Evolutionary conservation across 257 asterid species (phyloP), one percentile per base, ranked within the genome.

Genomic region (Parsonsia alboflavescens): DNA sequence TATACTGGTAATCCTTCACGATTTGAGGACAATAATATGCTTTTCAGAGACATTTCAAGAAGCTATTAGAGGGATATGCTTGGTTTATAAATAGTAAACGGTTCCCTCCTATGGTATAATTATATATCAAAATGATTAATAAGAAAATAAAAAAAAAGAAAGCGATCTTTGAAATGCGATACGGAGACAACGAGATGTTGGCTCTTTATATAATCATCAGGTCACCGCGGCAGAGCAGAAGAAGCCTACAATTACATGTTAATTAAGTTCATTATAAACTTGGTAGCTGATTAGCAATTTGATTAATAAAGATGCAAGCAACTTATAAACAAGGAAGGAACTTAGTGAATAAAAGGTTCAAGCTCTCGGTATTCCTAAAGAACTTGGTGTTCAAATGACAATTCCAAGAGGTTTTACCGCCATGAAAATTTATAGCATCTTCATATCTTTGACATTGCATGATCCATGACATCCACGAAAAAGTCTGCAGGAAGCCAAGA

Each of bases 381-480:
- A 44, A 42, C 72, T 21, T 21, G 22, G 58, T 68, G 6, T 46
- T 46, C 42, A 39, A 39, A 39, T 19, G 70, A 65, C 49, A 36
- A 30, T 62, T 62, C 46, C 39, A 30, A 62, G 22, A 39, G 49
- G 41, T 19, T 19, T 39, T 65, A 65, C 50, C 46, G 7, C 16
- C 26, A 63, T 2, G 4, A 13, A 28, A 13, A 28, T 39, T 17
- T 21, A 54, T 54, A 39, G 15, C 42, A 33, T 67, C 75, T 54
- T 82, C 79, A 82, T 58, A 82, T 53, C 74, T 74, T 82, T 54
- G 86, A 72, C 77, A 82, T 79, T 62, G 83, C 81, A 63, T 73
- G 61, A 41, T 82, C 86, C 86, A 82, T 79, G 12, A 79, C 86
- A 70, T 76, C 86, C 72, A 76, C 81, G n/a, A 82, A 61, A 75